phyloP scores from a whole-genome alignment of 768 basidiomycete genomes.

The Steccherinum ochraceum region DNA sequence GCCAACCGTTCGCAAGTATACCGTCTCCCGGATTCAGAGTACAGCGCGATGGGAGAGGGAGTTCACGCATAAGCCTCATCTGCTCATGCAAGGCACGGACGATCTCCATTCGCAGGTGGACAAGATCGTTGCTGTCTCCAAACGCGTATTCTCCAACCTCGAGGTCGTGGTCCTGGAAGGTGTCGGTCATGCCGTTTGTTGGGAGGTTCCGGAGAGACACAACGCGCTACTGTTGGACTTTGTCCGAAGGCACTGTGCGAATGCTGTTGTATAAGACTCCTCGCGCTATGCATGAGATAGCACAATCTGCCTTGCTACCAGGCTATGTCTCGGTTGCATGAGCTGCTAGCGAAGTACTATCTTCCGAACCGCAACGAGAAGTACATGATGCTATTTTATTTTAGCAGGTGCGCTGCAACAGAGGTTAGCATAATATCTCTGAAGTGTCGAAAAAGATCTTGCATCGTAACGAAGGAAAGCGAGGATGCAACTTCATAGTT shows the following conservation, averaged over 20 bases:
- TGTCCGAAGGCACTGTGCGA: slow-evolving; percentile 17
- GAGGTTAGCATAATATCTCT: too few relatives aligned
- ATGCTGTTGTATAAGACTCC: too few relatives aligned
- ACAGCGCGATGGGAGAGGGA: slow-evolving; percentile 12
- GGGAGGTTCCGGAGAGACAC: slow-evolving; percentile 12
- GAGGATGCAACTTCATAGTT: too few relatives aligned
- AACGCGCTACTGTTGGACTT: slow-evolving; percentile 16
- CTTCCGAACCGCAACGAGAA: too few relatives aligned
- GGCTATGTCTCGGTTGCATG: too few relatives aligned
- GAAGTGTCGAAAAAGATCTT: too few relatives aligned
- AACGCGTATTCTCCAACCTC: not conserved
- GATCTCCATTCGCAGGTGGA: slow-evolving; percentile 10
- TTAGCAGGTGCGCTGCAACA: too few relatives aligned
- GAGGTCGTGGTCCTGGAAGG: slow-evolving; percentile 3
- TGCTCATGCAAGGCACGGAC: slow-evolving; percentile 19
- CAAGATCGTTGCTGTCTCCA: not conserved
- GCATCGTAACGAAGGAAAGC: too few relatives aligned
- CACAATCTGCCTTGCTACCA: too few relatives aligned
- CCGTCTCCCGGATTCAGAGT: slow-evolving; percentile 16
- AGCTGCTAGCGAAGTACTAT: too few relatives aligned
- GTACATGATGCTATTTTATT: too few relatives aligned
- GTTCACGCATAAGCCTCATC: slow-evolving; percentile 13
- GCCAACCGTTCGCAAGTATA: slow-evolving; percentile 12
- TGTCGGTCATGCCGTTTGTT: slow-evolving; percentile 1
- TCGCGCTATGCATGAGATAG: too few relatives aligned